Evolutionary conservation across 192 early-diverging fungal genomes (phyloP).

Genomic region (Coemansia sp.): DNA sequence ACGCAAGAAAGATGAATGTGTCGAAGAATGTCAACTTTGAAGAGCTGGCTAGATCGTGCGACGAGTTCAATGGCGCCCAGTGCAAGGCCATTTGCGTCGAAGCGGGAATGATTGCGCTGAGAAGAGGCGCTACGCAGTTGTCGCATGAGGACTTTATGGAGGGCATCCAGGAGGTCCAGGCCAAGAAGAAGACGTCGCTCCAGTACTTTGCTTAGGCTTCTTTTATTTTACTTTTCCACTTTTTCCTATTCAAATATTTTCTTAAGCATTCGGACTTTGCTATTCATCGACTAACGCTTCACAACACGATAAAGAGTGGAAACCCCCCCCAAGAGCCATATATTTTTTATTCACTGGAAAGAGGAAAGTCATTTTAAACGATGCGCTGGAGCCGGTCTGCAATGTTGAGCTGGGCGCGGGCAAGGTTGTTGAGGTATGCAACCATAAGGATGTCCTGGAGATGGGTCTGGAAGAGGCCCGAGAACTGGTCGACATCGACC

Average conservation of each 20-base stretch:
- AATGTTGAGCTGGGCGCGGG: conserved; percentile 91
- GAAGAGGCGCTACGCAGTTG: conserved; percentile 83
- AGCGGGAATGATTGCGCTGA: conserved; percentile 96
- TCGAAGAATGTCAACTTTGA: conserved; percentile 92
- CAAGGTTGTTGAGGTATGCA: conserved; percentile 92
- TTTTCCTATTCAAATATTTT: no score
- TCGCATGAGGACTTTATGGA: conserved; percentile 98
- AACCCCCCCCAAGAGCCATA: no score
- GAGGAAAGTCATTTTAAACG: conserved; percentile 40
- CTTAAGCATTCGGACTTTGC: no score
- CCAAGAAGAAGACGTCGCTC: conserved; percentile 97
- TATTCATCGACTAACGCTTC: no score
- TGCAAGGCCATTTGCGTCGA: conserved; percentile 99
- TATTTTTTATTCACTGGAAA: no score
- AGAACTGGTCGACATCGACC: conserved; percentile 81
- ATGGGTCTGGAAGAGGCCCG: conserved; percentile 92
- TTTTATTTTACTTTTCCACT: no score
- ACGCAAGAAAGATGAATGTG: conserved; percentile 99
- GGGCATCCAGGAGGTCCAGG: conserved; percentile 96
- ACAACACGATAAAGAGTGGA: no score
- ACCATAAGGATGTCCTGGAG: conserved; percentile 95
- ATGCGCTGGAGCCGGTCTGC: conserved; percentile 85
- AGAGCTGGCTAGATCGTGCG: conserved; percentile 90
- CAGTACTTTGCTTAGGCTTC: conserved; percentile 76
- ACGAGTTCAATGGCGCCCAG: conserved; percentile 99